Evolutionary conservation across 441 rosid species (phyloP), one percentile per base, ranked within the genome.

Genomic region (Pelargonium myrrhifolium): DNA sequence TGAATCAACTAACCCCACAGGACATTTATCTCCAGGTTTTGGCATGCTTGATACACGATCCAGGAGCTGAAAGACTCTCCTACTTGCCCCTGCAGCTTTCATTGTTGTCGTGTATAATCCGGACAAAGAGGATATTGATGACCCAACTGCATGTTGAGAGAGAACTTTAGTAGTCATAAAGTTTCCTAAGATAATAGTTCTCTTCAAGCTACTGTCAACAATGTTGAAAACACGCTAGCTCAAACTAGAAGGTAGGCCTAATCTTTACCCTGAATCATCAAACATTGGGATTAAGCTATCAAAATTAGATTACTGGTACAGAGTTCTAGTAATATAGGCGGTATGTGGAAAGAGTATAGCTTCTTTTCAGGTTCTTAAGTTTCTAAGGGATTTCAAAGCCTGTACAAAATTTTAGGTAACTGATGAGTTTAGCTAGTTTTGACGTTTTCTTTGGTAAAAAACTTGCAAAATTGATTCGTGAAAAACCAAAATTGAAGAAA

Each of bases 21-120:
- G 99, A 71, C 92, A 84, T 71, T 82, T 81, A 53, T 91, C 82
- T 66, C 99, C 99, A 9, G 97, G 76, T 72, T 65, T 85, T 22
- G 90, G 76, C 96, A 93, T 85, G 81, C 80, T 77, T 62, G 97
- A 89, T 72, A 79, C 82, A 14, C 96, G 96, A 76, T 91, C 96
- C 72, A 93, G 79, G 70, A 91, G 87, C 82, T 93, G 99, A 70
- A 93, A 93, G 28, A 90, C 96, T 70, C 99, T 78, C 84, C 96
- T 82, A 65, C 99, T 90, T 26, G 99, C 93, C 0, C 99, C 99
- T 10, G 96, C 99, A 69, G 97, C 97, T 85, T 93, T 93, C 97
- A 91, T 93, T 65, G 96, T 86, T 59, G 84, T 79, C 28, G 99
- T 87, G 74, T 93, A 93, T 74, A 93, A 77, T 63, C 96, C 87